phyloP scores from a whole-genome alignment of 805 yeast genomes.

The Yamadazyma takamatsuzukensis region DNA sequence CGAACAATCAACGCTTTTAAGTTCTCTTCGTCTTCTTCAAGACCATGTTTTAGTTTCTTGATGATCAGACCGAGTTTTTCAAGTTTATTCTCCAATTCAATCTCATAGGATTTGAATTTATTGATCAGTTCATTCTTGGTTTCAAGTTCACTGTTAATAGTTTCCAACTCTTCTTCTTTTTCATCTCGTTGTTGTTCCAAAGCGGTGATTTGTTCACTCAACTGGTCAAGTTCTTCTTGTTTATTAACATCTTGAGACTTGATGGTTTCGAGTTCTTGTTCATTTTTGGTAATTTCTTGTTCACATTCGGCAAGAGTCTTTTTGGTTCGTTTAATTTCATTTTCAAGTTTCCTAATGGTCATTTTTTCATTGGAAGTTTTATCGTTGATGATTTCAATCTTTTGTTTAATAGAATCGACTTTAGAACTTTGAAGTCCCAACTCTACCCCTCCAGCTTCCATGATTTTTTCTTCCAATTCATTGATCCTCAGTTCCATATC shows the following conservation, averaged over 20 bases:
- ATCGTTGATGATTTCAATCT: slow-evolving; percentile 55
- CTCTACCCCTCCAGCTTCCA: slow-evolving; percentile 89
- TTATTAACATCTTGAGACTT: slow-evolving; percentile 17
- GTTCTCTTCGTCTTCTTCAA: slow-evolving; percentile 34
- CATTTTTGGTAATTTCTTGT: slow-evolving; percentile 37
- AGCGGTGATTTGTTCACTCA: slow-evolving; percentile 25
- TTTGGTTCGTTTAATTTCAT: slow-evolving; percentile 54
- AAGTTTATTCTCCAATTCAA: slow-evolving; percentile 60
- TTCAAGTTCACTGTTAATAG: slow-evolving; percentile 21
- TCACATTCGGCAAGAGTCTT: slow-evolving; percentile 46
- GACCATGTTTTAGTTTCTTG: slow-evolving; percentile 36
- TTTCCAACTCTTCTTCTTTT: slow-evolving; percentile 37
- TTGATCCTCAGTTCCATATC: slow-evolving; percentile 56
- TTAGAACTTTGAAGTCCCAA: slow-evolving; percentile 75
- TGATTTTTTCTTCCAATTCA: slow-evolving; percentile 66
- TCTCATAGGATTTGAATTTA: slow-evolving; percentile 58
- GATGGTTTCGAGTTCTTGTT: slow-evolving; percentile 20
- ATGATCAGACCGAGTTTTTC: slow-evolving; percentile 47
- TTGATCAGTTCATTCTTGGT: slow-evolving; percentile 47
- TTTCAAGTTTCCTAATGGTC: slow-evolving; percentile 56
- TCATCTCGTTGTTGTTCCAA: slow-evolving; percentile 39
- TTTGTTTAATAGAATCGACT: slow-evolving; percentile 71
- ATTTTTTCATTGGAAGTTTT: slow-evolving; percentile 56
- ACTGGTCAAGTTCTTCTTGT: slow-evolving; percentile 28
- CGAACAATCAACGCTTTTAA: slow-evolving; percentile 46